Conservation (phyloP, 805 yeast genomes). For the Candida golubevii region DNA sequence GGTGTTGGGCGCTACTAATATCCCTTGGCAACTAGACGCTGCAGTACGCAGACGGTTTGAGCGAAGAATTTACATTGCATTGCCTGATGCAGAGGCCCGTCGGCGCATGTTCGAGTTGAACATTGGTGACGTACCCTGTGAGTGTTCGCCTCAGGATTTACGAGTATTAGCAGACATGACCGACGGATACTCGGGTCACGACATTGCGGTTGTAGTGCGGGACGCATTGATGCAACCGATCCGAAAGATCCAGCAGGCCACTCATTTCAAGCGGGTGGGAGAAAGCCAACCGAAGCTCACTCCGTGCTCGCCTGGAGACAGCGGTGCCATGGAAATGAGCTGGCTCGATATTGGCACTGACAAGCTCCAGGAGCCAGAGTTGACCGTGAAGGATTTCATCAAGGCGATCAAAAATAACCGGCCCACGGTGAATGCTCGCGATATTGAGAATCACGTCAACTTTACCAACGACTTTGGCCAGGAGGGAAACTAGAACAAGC, state of each 20-base stretch:
- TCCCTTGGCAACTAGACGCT: conserved; percentile 98
- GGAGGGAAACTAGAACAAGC: conserved; percentile 66
- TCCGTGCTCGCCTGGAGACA: conserved; percentile 98
- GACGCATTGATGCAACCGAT: conserved; percentile 99
- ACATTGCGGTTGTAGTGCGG: conserved; percentile 91
- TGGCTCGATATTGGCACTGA: conserved; percentile 93
- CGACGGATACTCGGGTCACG: conserved; percentile 97
- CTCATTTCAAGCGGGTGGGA: conserved; percentile 76
- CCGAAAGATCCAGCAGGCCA: conserved; percentile 90
- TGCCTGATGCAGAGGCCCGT: conserved; percentile 92
- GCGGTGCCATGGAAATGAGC: conserved; percentile 77
- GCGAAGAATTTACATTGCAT: conserved; percentile 87
- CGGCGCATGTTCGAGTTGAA: conserved; percentile 91
- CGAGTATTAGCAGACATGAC: conserved; percentile 85
- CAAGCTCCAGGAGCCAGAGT: conserved; percentile 83
- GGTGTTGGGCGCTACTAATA: conserved; percentile 95
- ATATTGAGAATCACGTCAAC: conserved; percentile 74
- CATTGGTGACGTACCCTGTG: conserved; percentile 86
- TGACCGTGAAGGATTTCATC: conserved; percentile 86
- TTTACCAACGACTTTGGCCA: conserved; percentile 96
- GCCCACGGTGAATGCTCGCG: conserved; percentile 90
- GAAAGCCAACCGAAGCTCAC: conserved; percentile 51
- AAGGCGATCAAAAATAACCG: conserved; percentile 88
- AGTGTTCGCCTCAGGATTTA: conserved; percentile 67
- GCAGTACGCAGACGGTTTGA: conserved; percentile 97